Percentiles rank a stretch among this genome's conserved stretches.
phyloP scores from a whole-genome alignment of 1,139 yeast genomes.

The Suhomyces ambrosiae region DNA sequence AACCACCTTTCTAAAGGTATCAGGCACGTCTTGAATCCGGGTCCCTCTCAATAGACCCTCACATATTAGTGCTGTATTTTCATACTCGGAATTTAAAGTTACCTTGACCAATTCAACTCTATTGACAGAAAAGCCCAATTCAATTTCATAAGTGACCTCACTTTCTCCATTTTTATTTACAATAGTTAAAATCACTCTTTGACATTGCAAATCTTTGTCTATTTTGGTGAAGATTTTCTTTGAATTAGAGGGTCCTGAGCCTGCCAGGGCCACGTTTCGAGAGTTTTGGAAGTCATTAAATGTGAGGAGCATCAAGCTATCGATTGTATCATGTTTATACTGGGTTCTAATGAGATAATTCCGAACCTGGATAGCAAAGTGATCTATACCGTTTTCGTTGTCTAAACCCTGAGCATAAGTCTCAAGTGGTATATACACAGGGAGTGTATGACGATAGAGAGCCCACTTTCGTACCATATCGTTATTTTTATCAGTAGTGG shows the following conservation, averaged over 20 bases:
- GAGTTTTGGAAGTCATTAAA: slow-evolving; percentile 13
- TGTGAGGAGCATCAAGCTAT: slow-evolving; percentile 17
- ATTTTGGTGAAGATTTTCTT: slow-evolving; percentile 16
- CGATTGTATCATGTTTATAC: slow-evolving; percentile 36
- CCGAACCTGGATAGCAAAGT: slow-evolving; percentile 23
- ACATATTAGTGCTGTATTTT: slow-evolving; percentile 9
- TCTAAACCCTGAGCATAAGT: slow-evolving; percentile 10
- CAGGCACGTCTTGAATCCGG: slow-evolving; percentile 20
- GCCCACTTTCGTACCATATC: slow-evolving; percentile 26
- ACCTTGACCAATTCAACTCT: slow-evolving; percentile 19
- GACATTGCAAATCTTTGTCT: slow-evolving; percentile 31
- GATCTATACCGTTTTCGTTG: slow-evolving; percentile 10
- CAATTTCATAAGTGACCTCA: slow-evolving; percentile 16
- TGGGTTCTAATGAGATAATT: slow-evolving; percentile 26
- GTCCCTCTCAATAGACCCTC: slow-evolving; percentile 22
- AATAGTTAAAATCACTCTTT: slow-evolving; percentile 20
- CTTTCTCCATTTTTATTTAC: slow-evolving; percentile 1
- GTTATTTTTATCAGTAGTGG: slow-evolving; percentile 15
- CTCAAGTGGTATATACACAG: slow-evolving; percentile 31
- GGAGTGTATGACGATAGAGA: slow-evolving; percentile 41
- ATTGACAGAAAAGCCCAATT: slow-evolving; percentile 23
- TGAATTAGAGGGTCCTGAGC: slow-evolving; percentile 1
- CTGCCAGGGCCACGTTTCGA: not conserved
- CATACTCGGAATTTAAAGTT: slow-evolving; percentile 4
- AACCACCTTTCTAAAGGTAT: slow-evolving; percentile 21